Evolutionary conservation across 2,329 filamentous ascomycete genomes (phyloP).

Genomic region (Pyricularia pennisetigena): DNA sequence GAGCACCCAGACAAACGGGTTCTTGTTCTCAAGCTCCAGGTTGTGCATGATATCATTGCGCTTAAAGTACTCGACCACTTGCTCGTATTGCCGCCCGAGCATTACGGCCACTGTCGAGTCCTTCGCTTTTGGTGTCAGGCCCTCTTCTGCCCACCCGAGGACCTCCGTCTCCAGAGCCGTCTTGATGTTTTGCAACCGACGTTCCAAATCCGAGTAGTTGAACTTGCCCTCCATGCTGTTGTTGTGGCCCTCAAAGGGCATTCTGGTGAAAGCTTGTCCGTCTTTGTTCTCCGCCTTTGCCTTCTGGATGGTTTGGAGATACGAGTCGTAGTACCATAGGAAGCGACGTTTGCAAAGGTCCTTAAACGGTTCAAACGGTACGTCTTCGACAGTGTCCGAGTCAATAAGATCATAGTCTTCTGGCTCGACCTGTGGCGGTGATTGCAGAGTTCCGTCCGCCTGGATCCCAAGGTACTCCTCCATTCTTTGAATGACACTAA

Average conservation of each 20-base stretch:
- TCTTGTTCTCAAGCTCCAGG: conserved; percentile 65
- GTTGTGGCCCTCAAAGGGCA: conserved; percentile 72
- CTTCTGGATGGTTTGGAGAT: conserved; percentile 60
- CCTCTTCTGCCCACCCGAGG: conserved; percentile 59
- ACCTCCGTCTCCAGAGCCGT: conserved; percentile 63
- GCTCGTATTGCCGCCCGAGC: conserved; percentile 74
- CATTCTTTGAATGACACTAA: conserved; percentile 76
- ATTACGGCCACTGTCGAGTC: conserved; percentile 73
- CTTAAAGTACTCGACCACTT: conserved; percentile 68
- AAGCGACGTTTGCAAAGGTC: conserved; percentile 88
- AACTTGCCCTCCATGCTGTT: conserved; percentile 86
- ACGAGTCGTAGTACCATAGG: conserved; percentile 91
- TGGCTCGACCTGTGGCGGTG: conserved; percentile 19
- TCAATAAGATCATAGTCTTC: conserved; percentile 34
- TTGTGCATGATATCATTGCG: conserved; percentile 62
- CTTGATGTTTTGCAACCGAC: conserved; percentile 60
- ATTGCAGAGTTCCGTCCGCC: conserved; percentile 32
- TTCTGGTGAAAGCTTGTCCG: conserved; percentile 57
- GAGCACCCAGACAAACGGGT: conserved; percentile 82
- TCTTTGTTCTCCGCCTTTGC: conserved; percentile 55
- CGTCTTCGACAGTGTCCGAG: conserved; percentile 39
- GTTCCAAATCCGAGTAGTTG: conserved; percentile 65
- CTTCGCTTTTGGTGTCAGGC: conserved; percentile 48
- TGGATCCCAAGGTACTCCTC: conserved; percentile 68
- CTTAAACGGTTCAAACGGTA: conserved; percentile 75